A percentile compares a stretch with the other conserved stretches of the same genome.
Conservation (phyloP, 345 rosid species). For the Clarkia xantiana region DNA sequence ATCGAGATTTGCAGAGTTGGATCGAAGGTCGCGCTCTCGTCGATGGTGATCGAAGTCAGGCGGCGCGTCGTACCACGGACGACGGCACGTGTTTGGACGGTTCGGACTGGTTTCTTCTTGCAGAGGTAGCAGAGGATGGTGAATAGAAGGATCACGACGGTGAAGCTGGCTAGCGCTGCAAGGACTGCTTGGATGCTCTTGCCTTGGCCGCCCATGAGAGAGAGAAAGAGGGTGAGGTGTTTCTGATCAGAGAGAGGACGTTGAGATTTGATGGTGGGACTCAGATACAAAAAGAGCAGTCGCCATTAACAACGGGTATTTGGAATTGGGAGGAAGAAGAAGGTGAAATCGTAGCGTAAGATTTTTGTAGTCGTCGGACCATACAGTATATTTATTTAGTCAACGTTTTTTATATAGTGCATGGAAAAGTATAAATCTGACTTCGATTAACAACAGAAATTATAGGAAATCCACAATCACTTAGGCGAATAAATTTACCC, state of each 20-base stretch:
- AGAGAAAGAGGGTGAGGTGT: not conserved
- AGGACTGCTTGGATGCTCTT: conserved; percentile 3
- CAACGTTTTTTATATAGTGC: too few relatives aligned
- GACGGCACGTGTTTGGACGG: conserved; percentile 16
- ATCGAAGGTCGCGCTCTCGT: conserved; percentile 45
- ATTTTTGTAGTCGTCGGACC: too few relatives aligned
- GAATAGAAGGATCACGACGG: conserved; percentile 14
- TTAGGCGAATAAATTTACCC: too few relatives aligned
- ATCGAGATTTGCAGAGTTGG: conserved; percentile 51
- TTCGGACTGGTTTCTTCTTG: conserved; percentile 1
- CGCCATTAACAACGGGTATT: not conserved
- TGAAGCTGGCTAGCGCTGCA: conserved; percentile 19
- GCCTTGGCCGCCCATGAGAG: conserved; percentile 4
- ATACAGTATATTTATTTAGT: too few relatives aligned
- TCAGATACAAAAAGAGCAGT: not conserved
- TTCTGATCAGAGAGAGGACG: not conserved
- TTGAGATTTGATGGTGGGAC: not conserved
- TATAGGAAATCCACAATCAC: too few relatives aligned
- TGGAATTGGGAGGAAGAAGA: not conserved
- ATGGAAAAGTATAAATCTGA: too few relatives aligned
- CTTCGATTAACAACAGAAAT: too few relatives aligned
- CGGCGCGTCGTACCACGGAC: conserved; percentile 4
- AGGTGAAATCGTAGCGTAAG: not conserved
- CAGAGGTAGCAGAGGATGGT: conserved; percentile 16
- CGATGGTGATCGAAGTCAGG: conserved; percentile 28